A percentile compares a stretch with the other conserved stretches of the same genome.
Evolutionary conservation across 2,329 filamentous ascomycete species (phyloP).

Genomic region (Paraconiothyrium brasiliense): DNA sequence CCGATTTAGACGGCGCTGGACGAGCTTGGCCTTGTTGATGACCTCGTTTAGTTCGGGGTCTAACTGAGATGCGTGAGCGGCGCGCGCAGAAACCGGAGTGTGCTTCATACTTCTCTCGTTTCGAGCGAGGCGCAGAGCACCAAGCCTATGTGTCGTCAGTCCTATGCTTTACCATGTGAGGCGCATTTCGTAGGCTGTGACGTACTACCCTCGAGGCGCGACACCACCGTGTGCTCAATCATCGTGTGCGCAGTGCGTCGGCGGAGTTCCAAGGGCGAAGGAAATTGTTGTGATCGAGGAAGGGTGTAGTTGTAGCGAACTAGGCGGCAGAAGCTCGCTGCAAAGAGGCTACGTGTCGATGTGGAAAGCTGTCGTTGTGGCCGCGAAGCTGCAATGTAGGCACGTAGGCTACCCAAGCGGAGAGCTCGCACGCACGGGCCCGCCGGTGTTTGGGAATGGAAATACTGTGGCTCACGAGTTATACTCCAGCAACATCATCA

Average conservation of each 20-base stretch:
- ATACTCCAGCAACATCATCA: too few species aligned
- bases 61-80: constrained; percentile 56
- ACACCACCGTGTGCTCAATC: constrained; percentile 95
- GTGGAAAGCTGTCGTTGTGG: constrained; percentile 15
- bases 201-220: constrained; percentile 88
- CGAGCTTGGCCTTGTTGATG: constrained; percentile 89
- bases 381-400: constrained; percentile 20
- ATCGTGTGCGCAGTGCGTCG: constrained; percentile 55
- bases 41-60: constrained; percentile 83
- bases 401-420: constrained; percentile 31
- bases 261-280: neutral
- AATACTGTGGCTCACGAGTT: too few species aligned
- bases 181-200: constrained; percentile 17
- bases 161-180: neutral
- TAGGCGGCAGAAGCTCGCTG: neutral
- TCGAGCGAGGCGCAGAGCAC: constrained; percentile 96
- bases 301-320: neutral
- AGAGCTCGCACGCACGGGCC: constrained; percentile 27
- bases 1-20: constrained; percentile 86
- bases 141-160: constrained; percentile 69
- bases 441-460: neutral
- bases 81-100: constrained; percentile 12
- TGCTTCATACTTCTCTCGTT: constrained; percentile 73
- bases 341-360: constrained; percentile 44
- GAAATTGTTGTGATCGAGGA: neutral